phyloP scores from a whole-genome alignment of 495 filamentous ascomycete species.

The Talaromyces liani region DNA sequence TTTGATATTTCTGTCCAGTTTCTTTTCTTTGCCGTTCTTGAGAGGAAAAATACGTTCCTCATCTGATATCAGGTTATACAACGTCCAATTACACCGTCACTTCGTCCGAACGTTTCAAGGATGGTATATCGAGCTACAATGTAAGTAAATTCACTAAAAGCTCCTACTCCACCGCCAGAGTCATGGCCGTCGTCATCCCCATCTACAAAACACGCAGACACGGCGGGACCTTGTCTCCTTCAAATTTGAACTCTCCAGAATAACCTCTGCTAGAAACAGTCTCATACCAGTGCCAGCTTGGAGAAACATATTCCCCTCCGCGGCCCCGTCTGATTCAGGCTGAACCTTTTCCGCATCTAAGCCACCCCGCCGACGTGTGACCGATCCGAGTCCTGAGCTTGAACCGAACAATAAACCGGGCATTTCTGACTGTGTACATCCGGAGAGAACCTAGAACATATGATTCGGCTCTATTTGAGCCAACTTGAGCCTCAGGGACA shows the following conservation, averaged over 20 bases:
- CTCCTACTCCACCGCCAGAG: neutral
- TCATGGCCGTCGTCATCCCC: slow-evolving; percentile 1
- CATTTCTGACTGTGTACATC: neutral
- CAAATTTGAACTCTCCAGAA: neutral
- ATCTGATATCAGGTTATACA: neutral
- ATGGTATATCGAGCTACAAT: neutral
- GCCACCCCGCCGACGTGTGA: slow-evolving; percentile 1
- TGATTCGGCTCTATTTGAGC: slow-evolving; percentile 25
- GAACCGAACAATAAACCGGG: neutral
- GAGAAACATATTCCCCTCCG: neutral
- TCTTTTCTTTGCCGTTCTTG: neutral
- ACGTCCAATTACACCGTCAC: neutral
- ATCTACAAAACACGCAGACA: neutral
- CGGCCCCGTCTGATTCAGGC: neutral
- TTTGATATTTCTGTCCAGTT: neutral
- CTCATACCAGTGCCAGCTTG: neutral
- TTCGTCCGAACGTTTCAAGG: neutral
- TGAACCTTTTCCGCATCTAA: neutral
- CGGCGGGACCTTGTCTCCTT: neutral
- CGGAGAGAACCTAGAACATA: slow-evolving; percentile 13
- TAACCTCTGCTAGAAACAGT: neutral
- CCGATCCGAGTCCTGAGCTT: neutral
- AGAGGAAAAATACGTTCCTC: neutral
- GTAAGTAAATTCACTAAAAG: neutral
- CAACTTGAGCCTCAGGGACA: slow-evolving; percentile 25